Base-by-base conservation (phyloP, 352 stramenopile genomes). In the Globisporangium paddicum region DNA sequence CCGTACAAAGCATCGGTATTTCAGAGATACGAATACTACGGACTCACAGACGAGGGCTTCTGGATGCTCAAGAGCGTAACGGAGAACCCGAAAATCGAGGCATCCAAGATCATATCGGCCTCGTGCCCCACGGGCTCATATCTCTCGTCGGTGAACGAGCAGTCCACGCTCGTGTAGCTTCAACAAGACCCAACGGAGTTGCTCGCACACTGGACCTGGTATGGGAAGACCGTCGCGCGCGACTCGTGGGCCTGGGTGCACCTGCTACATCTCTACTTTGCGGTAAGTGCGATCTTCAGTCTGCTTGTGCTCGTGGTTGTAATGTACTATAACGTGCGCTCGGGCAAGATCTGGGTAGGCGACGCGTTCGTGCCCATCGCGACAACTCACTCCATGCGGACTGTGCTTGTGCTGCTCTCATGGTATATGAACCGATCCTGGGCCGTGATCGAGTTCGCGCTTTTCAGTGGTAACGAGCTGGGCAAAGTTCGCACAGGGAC, bases 1-100 rank as follows among this genome's bases (percentile, higher is more conserved):
- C 72, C 72, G 18, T 75, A 68, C 32, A 25, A 66, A 16, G 51
- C 30, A 8, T 28, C 63, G 5, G 50, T 57, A 3, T 77, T 80
- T 41, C 60, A 67, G 38, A 46, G 62, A 8, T 76, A 64, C 30
- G 47, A 68, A 5, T 44, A 64, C 37, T 37, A 60, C 3, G 63
- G 61, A 0, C 47, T 64, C 6, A 67, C 67, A 18, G 21, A 28
- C 8, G 58, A 67, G 2, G 70, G 68, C 40, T 62, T 41, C 14
- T 67, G 66, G 47, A 54, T 67, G 25, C 47, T 79, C 13, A 48
- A 42, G 16, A 70, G 55, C 26, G 61, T 75, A 8, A 63, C 68
- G 4, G 28, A 56, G n/a, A 28, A 64, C 25, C 23, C 61, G 10
- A 1, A 6, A 14, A 6, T 4, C 19, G 41, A 47, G 41, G 18